Base-by-base conservation (phyloP, 352 stramenopile species). In the Elongisporangium prolatum region DNA sequence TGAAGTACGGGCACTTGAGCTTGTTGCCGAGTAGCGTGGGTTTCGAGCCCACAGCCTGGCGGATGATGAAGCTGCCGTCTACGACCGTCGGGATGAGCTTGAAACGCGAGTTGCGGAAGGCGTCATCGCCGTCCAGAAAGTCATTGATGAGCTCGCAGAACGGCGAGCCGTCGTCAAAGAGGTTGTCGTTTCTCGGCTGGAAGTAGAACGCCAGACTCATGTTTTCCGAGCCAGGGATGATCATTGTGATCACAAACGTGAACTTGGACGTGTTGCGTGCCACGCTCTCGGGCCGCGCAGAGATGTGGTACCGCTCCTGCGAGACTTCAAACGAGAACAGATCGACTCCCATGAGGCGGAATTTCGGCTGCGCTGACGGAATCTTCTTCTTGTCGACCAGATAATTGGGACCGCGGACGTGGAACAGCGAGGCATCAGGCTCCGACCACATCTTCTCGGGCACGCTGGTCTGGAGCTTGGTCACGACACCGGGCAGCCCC, bases 81-180 rank as follows among this genome's bases (percentile, higher is more conserved):
- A 98, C 88, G 58, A 99, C 80, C 8, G 86, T 96, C 21, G 97
- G 97, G 65, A 99, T 98, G 52, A 99, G 74, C 79, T 99, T 99
- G 77, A 99, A 99, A 14, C 95, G 94, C 50, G 89, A 93, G 70
- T 99, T 97, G 24, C 96, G 89, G 68, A 98, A 98, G 52, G 78
- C 66, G 69, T 99, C 95, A 65, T 96, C 89, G 53, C 93, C 96
- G 71, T 98, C 97, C 22, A 97, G 80, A 22, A 98, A 97, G 59
- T 92, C 83, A 55, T 93, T 93, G 18, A 96, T 69, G 50, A 97
- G 69, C 56, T 93, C 84, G 16, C 84, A 95, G 61, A 97, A 95
- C 7, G 87, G 68, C 37, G 89, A 96, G 58, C 84, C 84, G 50
- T 95, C 81, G 50, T 96, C 86, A 50, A 97, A 93, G 25, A 96